Conservation (phyloP, 345 rosid genomes). For the Arabidopsis suecica region DNA sequence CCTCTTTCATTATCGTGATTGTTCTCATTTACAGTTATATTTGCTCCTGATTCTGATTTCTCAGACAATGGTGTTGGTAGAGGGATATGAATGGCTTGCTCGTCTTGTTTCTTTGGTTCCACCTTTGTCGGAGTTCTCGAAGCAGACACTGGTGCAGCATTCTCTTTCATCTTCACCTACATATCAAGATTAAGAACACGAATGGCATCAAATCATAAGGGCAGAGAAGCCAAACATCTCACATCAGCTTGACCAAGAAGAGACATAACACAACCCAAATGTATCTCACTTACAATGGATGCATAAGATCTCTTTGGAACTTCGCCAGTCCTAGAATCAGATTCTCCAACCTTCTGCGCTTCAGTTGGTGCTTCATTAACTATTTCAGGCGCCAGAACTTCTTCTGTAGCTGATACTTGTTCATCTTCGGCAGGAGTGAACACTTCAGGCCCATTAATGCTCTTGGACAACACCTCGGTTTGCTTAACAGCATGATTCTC, state of each 20-base stretch:
- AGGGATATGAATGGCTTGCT: slow-evolving; percentile 48
- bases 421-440: slow-evolving; percentile 54
- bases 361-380: slow-evolving; percentile 65
- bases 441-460: slow-evolving; percentile 44
- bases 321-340: slow-evolving; percentile 61
- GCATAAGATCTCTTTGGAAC: slow-evolving; percentile 93
- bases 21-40: slow-evolving; percentile 62
- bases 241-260: slow-evolving; percentile 13
- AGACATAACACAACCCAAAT: slow-evolving; percentile 10
- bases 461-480: slow-evolving; percentile 47
- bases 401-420: slow-evolving; percentile 49
- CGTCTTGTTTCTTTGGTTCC: slow-evolving; percentile 68
- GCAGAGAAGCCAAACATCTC: slow-evolving; percentile 1
- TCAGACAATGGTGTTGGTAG: slow-evolving; percentile 56
- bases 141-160: slow-evolving; percentile 53
- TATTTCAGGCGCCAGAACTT: slow-evolving; percentile 54
- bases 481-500: slow-evolving; percentile 54
- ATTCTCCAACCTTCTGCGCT: slow-evolving; percentile 51
- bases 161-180: slow-evolving; percentile 83
- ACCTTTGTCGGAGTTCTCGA: slow-evolving; percentile 54
- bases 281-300: slow-evolving; percentile 67
- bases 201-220: slow-evolving; percentile 5
- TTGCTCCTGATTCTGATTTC: slow-evolving; percentile 52
- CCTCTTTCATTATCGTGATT: slow-evolving; percentile 68
- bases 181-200: slow-evolving; percentile 22